A percentile compares a stretch with the other conserved stretches of the same genome.
Evolutionary conservation across 2,329 filamentous ascomycete genomes (phyloP).

Genomic region (Ascochyta rabiei): DNA sequence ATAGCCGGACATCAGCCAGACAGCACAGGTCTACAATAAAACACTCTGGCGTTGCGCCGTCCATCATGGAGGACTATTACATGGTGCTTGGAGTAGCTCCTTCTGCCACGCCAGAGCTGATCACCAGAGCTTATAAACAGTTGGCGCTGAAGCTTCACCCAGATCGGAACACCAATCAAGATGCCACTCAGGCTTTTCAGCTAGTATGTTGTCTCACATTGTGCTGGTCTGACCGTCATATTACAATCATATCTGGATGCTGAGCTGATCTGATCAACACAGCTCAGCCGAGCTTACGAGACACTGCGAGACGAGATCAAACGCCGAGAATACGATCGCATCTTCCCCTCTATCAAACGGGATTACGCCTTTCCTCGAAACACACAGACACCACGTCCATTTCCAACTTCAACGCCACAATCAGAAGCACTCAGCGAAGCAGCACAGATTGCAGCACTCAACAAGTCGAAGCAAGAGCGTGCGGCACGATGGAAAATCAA

Average conservation of each 20-base stretch:
- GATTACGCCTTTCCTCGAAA: constrained; percentile 4
- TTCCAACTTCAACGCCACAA: constrained; percentile 5
- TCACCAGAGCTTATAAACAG: constrained; percentile 40
- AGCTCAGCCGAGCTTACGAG: constrained; percentile 46
- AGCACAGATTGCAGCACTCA: constrained; percentile 33
- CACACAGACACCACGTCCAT: background rate
- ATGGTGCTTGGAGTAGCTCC: constrained; percentile 37
- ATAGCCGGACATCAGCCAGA: no score
- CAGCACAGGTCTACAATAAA: no score
- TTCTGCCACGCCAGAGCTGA: constrained; percentile 30
- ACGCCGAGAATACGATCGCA: constrained; percentile 42
- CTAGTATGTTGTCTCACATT: constrained; percentile 28
- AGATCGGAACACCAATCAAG: constrained; percentile 37
- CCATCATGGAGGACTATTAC: constrained; percentile 43
- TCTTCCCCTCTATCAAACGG: constrained; percentile 34
- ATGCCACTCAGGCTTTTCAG: constrained; percentile 47
- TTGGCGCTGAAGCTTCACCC: constrained; percentile 46
- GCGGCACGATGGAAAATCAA: constrained; percentile 32
- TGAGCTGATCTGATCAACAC: constrained; percentile 1
- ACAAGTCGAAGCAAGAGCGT: constrained; percentile 40
- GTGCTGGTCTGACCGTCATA: background rate
- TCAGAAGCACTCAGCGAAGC: constrained; percentile 5
- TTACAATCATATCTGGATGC: constrained; percentile 27
- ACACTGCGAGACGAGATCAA: constrained; percentile 40
- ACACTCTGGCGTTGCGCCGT: constrained; percentile 30